These are phyloP conservation scores for Coelastrella sp. DNA, from an alignment of 139 green algal genomes.

Conservation along the genomic window DNA sequence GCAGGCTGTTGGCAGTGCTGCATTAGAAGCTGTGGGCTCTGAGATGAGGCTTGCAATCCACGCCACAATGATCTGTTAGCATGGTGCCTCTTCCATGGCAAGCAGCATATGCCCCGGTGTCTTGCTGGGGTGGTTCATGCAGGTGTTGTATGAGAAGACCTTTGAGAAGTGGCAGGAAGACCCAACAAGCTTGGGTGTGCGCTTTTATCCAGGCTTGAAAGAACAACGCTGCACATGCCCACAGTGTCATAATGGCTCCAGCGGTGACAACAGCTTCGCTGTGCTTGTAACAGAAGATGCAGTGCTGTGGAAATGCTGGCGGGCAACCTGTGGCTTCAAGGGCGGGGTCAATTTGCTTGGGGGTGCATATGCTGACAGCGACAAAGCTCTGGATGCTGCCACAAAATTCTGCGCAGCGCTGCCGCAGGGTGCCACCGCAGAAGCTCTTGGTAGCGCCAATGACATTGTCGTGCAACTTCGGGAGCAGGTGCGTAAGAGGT, in stretches of 20 bases:
- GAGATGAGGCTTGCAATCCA: background rate
- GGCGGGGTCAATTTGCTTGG: conserved; percentile 41
- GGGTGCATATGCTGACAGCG: background rate
- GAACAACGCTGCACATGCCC: conserved; percentile 33
- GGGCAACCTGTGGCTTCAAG: conserved; percentile 70
- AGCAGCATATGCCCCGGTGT: background rate
- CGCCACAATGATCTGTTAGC: background rate
- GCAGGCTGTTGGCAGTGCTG: background rate
- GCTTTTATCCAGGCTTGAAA: background rate
- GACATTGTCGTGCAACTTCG: background rate
- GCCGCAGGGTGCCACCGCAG: too few species aligned
- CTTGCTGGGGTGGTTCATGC: background rate
- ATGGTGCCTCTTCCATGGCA: background rate
- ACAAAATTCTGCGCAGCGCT: background rate
- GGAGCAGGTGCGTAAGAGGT: background rate
- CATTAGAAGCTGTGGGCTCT: too few species aligned
- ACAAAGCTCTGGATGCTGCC: background rate
- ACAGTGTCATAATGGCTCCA: conserved; percentile 23
- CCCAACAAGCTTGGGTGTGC: background rate
- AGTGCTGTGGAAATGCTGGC: conserved; percentile 69
- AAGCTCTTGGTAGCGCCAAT: too few species aligned
- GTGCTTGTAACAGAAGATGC: conserved; percentile 20
- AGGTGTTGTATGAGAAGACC: conserved; percentile 30
- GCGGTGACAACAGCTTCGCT: conserved; percentile 23
- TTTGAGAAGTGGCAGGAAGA: conserved; percentile 5